phyloP scores from a whole-genome alignment of 116 monocot genomes.

The Trichopus zeylanicus region DNA sequence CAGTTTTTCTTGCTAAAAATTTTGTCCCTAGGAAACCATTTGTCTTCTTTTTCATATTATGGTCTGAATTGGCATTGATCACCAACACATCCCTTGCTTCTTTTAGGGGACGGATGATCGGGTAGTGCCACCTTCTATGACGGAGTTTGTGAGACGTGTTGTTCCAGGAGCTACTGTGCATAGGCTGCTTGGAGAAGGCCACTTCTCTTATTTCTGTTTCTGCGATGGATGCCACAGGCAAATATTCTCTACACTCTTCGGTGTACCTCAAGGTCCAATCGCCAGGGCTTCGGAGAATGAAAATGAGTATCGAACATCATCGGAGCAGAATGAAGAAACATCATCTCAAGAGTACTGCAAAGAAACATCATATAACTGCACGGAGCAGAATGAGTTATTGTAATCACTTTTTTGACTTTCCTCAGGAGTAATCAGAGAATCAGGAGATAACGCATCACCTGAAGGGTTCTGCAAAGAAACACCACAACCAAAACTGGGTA shows the following conservation, averaged over 20 bases:
- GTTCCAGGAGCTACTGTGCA: slow-evolving; percentile 85
- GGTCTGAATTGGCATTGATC: too few species aligned
- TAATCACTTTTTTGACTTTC: background rate
- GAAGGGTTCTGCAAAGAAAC: too few species aligned
- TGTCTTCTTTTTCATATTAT: too few species aligned
- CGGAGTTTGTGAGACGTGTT: slow-evolving; percentile 62
- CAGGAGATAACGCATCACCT: too few species aligned
- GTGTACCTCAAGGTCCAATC: slow-evolving; percentile 70
- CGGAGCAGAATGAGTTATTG: slow-evolving; percentile 14
- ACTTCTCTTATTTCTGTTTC: slow-evolving; percentile 91
- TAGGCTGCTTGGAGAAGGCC: slow-evolving; percentile 73
- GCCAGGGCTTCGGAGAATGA: slow-evolving; percentile 2
- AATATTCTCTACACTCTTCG: slow-evolving; percentile 79
- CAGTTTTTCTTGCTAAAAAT: too few species aligned
- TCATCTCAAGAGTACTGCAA: slow-evolving; percentile 9
- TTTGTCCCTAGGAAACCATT: too few species aligned
- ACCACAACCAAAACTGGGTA: too few species aligned
- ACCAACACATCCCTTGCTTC: background rate
- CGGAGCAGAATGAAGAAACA: background rate
- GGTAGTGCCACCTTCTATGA: slow-evolving; percentile 78
- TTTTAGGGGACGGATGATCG: slow-evolving; percentile 87
- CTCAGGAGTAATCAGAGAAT: too few species aligned
- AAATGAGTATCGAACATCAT: background rate
- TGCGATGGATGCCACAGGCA: slow-evolving; percentile 94
- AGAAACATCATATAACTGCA: slow-evolving; percentile 17